Conservation (phyloP, 2,329 filamentous ascomycete species). For the Botrytis fabae region DNA sequence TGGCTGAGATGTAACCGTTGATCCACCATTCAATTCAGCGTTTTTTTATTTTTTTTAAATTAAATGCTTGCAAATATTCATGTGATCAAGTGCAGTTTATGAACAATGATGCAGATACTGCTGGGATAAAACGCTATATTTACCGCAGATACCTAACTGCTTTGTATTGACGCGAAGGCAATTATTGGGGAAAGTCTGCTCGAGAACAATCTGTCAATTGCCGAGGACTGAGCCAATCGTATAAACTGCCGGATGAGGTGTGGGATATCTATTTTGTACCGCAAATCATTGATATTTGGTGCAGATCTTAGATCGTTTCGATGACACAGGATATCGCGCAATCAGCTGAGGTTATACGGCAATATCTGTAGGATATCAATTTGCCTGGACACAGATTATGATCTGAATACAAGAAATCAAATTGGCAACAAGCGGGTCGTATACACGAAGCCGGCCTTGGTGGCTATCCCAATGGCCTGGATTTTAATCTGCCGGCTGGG, state of each 20-base stretch:
- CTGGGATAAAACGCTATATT: neutral
- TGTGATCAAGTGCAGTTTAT: neutral
- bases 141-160: neutral
- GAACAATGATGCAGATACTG: neutral
- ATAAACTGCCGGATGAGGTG: neutral
- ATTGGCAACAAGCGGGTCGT: neutral
- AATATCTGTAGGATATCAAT: neutral
- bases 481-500: neutral
- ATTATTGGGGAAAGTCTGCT: neutral
- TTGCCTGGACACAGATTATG: neutral
- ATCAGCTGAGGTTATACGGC: neutral
- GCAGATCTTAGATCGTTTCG: neutral
- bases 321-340: neutral
- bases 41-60: neutral
- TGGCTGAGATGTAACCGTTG: neutral
- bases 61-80: neutral
- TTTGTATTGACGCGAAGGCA: neutral
- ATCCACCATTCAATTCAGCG: conserved; percentile 3
- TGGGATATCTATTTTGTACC: neutral
- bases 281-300: neutral
- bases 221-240: neutral
- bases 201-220: neutral
- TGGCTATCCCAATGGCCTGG: conserved; percentile 11
- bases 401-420: neutral
- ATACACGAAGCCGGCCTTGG: neutral